phyloP scores from a whole-genome alignment of 371 early-diverging fungal species.

The Phascolomyces articulosus region DNA sequence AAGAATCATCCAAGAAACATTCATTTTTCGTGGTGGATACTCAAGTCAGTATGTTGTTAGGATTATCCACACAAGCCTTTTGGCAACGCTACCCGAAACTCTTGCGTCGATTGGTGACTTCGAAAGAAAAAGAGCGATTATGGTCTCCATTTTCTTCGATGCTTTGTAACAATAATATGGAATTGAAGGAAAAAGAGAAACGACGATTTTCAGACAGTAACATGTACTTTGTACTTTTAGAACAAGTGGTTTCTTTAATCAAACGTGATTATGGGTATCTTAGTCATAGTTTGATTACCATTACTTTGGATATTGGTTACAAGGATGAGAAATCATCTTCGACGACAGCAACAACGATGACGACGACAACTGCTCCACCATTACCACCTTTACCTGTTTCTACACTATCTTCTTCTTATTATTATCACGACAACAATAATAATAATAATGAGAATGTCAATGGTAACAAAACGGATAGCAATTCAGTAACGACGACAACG shows the following conservation, averaged over 20 bases:
- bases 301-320: slow-evolving; percentile 70
- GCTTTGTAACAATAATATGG: slow-evolving; percentile 40
- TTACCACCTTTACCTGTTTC: not conserved
- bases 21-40: slow-evolving; percentile 69
- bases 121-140: slow-evolving; percentile 67
- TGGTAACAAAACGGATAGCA: not conserved
- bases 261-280: slow-evolving; percentile 65
- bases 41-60: slow-evolving; percentile 66
- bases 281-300: slow-evolving; percentile 68
- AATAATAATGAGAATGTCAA: not conserved
- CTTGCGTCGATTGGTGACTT: slow-evolving; percentile 51
- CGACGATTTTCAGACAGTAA: slow-evolving; percentile 57
- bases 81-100: slow-evolving; percentile 63
- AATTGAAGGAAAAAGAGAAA: slow-evolving; percentile 27
- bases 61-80: slow-evolving; percentile 49
- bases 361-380: not conserved
- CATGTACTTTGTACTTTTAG: slow-evolving; percentile 67
- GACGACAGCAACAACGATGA: too few relatives aligned
- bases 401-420: not conserved
- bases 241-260: slow-evolving; percentile 65
- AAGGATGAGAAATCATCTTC: slow-evolving; percentile 28
- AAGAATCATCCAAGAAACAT: slow-evolving; percentile 22
- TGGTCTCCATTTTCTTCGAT: slow-evolving; percentile 74
- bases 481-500: not conserved
- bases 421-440: not conserved